Evolutionary conservation across 345 rosid genomes (phyloP), one percentile per base, ranked within the genome.

Genomic region (Anastatica hierochuntica): DNA sequence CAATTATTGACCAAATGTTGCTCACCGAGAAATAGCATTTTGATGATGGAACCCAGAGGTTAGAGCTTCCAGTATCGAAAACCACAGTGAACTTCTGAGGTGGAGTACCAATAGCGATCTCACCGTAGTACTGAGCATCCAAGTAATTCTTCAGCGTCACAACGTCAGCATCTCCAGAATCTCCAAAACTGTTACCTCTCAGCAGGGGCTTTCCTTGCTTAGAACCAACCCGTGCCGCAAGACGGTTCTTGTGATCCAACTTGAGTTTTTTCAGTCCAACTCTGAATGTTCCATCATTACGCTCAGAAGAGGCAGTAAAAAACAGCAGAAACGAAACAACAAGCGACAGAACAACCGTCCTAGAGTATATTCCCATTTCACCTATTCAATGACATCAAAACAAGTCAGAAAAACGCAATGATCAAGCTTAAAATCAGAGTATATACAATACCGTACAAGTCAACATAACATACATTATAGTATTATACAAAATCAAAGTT

Each of bases 1-100:
- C 41, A 62, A 56, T 2, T 44, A 48, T 36, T 42, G 43, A 62
- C 15, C 34, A 34, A 36, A 31, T 18, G 11, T 20, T 63, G 43
- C 88, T 83, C 54, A 92, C 96, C 47, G 94, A 88, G 62, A 84
- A 79, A 58, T 75, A 70, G 73, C 98, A 92, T 63, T 81, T 77
- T n/a, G 95, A 49, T 24, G 98, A 92, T 29, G 98, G 96, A 63
- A 92, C 95, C 98, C 98, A 92, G 27, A 88, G 72, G 69, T 92
- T 88, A 49, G 98, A 77, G 74, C 98, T 92, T 27, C 95, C 96
- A 0, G 96, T 92, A 62, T 92, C 98, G 56, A 92, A 92, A 41
- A 92, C 75, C 64, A 88, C 95, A 1, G 94, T 88, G 79, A 92
- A 92, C 67, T 72, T 81, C 70, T 92, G 98, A 9, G 88, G 84